Base-by-base conservation (phyloP, 305 asterid species). In the Salvia sclarea region DNA sequence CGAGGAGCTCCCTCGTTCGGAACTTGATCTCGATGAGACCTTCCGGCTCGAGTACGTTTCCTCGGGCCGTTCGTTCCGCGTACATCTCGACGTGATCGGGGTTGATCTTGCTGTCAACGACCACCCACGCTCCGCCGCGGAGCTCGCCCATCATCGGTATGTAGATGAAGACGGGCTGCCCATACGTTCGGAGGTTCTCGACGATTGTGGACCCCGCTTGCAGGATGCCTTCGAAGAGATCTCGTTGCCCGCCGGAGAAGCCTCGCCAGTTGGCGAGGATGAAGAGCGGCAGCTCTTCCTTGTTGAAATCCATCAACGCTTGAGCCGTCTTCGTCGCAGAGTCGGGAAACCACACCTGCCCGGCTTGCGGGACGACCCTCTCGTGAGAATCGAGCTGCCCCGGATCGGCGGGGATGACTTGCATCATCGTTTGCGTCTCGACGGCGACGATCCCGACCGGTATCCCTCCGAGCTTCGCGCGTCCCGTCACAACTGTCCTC, bases 51-150 rank as follows among this genome's bases (percentile, higher is more conserved):
- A 95, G 95, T 49, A 95, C 99, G 66, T 92, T 95, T 44, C 99
- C 99, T 70, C 83, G 88, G 17, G 99, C 99, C 1, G 98, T 86
- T 53, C 72, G 79, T 58, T 95, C 99, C 2, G 98, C 99, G 22
- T 89, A 95, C 99, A 95, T 95, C 61, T 95, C 99, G 3, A 95
- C 76, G 64, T 88, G 98, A 55, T 95, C 91, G 0, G 97, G 95
- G 60, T 95, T 95, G 81, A 95, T 95, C 83, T 85, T 88, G 73
- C 97, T 88, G 75, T 95, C 99, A 9, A 95, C 83, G 35, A 95
- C 98, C 66, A 95, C 99, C 99, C 99, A 95, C 2, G 98, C 98
- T 54, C 99, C 99, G 75, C 99, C 99, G n/a, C 98, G 98, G 49
- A 95, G 97, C 82, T 95, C 99, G 3, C 98, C 97, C 90, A 80